phyloP scores from a whole-genome alignment of 2,329 filamentous ascomycete species.

The Aureobasidium musti region DNA sequence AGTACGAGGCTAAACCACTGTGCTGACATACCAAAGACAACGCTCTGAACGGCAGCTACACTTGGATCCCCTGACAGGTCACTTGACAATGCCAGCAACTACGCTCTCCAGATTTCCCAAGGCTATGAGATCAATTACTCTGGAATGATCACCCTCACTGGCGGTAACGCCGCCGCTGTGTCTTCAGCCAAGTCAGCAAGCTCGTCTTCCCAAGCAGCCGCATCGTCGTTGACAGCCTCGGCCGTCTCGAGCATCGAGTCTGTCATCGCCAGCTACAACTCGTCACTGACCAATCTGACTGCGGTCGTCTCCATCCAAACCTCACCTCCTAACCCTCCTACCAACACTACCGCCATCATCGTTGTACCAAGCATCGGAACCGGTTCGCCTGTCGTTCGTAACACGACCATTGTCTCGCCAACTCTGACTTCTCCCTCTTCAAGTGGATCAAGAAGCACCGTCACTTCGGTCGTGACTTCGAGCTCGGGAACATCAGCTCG shows the following conservation, averaged over 20 bases:
- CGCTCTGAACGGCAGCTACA: slow-evolving; percentile 51
- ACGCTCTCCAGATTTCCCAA: slow-evolving; percentile 62
- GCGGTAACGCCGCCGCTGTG: slow-evolving; percentile 39
- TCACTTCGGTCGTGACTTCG: slow-evolving; percentile 33
- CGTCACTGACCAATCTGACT: slow-evolving; percentile 32
- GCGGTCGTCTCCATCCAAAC: slow-evolving; percentile 12
- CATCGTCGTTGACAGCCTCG: slow-evolving; percentile 22
- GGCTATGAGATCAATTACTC: slow-evolving; percentile 58
- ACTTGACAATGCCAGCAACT: slow-evolving; percentile 52
- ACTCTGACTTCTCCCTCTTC: slow-evolving; percentile 32
- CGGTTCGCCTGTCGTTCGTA: slow-evolving; percentile 36
- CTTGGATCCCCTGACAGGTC: slow-evolving; percentile 54
- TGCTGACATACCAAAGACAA: slow-evolving; percentile 37
- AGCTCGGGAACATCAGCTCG: slow-evolving; percentile 26
- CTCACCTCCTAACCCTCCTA: slow-evolving; percentile 27
- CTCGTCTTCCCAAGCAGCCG: slow-evolving; percentile 2
- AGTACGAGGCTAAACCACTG: not conserved
- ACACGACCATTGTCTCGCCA: slow-evolving; percentile 38
- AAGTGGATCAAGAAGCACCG: slow-evolving; percentile 32
- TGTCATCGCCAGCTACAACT: slow-evolving; percentile 32
- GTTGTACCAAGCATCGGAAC: slow-evolving; percentile 33
- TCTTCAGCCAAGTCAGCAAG: slow-evolving; percentile 33
- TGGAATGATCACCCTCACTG: slow-evolving; percentile 52
- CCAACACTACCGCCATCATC: slow-evolving; percentile 32
- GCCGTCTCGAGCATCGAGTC: slow-evolving; percentile 32